Evolutionary conservation across 192 early-diverging fungal species (phyloP).

Genomic region (Linnemannia schmuckeri): DNA sequence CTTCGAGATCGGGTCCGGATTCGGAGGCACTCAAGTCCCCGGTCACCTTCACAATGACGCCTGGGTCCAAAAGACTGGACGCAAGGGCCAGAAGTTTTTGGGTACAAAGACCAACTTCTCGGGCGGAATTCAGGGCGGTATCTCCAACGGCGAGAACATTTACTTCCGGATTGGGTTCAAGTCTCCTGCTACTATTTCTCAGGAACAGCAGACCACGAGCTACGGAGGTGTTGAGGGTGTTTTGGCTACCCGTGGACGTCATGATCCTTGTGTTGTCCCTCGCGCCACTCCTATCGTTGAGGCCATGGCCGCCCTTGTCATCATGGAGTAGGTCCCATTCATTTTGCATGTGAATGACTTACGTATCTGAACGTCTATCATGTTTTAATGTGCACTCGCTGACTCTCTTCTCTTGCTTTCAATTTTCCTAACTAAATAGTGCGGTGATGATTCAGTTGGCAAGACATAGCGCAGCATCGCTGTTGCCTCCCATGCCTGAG

Average conservation of each 20-base stretch:
- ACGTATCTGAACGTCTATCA: no score
- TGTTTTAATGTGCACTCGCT: no score
- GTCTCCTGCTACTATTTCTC: conserved; percentile 95
- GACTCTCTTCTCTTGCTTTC: conserved; percentile 4
- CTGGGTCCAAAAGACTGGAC: conserved; percentile 73
- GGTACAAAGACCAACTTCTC: conserved; percentile 95
- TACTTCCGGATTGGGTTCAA: conserved; percentile 99
- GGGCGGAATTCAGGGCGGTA: conserved; percentile 98
- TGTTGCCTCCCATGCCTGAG: conserved; percentile 64
- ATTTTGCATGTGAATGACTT: neutral
- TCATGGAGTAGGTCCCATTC: conserved; percentile 84
- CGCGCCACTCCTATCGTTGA: conserved; percentile 98
- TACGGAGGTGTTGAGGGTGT: conserved; percentile 87
- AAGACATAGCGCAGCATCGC: conserved; percentile 63
- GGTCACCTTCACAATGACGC: conserved; percentile 96
- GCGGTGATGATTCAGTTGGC: conserved; percentile 73
- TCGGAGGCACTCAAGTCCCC: conserved; percentile 86
- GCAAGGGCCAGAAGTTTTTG: conserved; percentile 65
- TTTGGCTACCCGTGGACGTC: conserved; percentile 92
- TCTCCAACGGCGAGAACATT: conserved; percentile 95
- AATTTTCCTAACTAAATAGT: conserved; percentile 43
- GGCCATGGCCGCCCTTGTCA: conserved; percentile 91
- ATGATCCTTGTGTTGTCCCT: conserved; percentile 98
- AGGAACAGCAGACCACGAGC: conserved; percentile 89
- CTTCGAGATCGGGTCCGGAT: conserved; percentile 97